Percentiles rank a stretch among this genome's conserved stretches.
These are phyloP conservation scores for Piper longum DNA, from an alignment of 164 flowering plant genomes.

Conservation along the genomic window DNA sequence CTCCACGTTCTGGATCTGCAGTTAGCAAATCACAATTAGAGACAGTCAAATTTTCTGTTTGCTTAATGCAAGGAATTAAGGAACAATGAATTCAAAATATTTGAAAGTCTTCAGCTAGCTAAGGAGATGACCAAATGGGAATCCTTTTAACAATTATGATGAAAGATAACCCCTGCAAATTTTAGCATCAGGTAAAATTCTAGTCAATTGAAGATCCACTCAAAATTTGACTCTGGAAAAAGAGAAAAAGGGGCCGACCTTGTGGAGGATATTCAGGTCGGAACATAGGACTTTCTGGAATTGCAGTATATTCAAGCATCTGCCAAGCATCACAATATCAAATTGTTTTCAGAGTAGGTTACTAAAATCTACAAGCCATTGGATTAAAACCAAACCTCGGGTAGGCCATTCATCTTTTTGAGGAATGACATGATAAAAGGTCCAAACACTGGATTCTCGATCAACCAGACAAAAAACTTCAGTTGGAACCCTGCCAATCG, in stretches of 20 bases:
- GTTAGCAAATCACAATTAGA: slow-evolving; percentile 3
- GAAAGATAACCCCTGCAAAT: too few relatives aligned
- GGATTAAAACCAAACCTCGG: slow-evolving; percentile 33
- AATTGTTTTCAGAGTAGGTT: neutral
- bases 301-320: slow-evolving; percentile 59
- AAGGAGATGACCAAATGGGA: too few relatives aligned
- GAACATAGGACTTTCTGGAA: slow-evolving; percentile 90
- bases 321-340: slow-evolving; percentile 16
- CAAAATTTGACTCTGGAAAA: neutral
- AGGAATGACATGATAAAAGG: slow-evolving; percentile 26
- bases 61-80: too few relatives aligned
- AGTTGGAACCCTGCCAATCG: slow-evolving; percentile 49
- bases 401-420: slow-evolving; percentile 50
- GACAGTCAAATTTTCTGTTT: too few relatives aligned
- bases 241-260: slow-evolving; percentile 27
- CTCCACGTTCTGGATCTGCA: slow-evolving; percentile 52
- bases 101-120: too few relatives aligned
- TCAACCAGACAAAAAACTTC: slow-evolving; percentile 43
- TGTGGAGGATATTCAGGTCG: slow-evolving; percentile 87
- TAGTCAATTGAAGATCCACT: too few relatives aligned
- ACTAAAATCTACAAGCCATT: neutral
- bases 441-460: slow-evolving; percentile 51
- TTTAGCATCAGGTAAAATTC: too few relatives aligned
- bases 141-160: too few relatives aligned
- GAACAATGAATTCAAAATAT: too few relatives aligned